phyloP scores from a whole-genome alignment of 495 filamentous ascomycete species.

The Glutinoglossum americanum region DNA sequence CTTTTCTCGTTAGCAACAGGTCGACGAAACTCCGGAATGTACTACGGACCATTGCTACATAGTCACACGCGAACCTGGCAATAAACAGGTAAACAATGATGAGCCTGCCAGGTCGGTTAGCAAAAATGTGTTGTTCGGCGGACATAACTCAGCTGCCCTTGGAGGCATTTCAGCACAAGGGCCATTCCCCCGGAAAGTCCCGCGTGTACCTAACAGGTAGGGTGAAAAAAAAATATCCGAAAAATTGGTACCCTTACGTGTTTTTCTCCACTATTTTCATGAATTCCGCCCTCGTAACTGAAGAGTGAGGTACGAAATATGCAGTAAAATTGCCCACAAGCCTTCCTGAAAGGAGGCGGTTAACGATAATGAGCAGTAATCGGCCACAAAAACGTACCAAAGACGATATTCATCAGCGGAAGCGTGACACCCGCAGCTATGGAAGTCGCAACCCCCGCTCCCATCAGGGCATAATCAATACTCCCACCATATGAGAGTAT shows the following conservation, averaged over 20 bases:
- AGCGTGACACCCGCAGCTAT: constrained; percentile 29
- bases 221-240: not conserved
- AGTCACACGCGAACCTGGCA: not conserved
- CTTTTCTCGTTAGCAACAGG: constrained; percentile 12
- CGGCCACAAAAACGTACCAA: constrained; percentile 15
- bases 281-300: not conserved
- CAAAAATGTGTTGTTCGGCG: not conserved
- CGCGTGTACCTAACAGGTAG: no score
- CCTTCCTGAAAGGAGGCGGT: constrained; percentile 13
- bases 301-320: not conserved
- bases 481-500: constrained; percentile 3
- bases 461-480: not conserved
- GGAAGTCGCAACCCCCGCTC: constrained; percentile 7
- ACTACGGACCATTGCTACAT: not conserved
- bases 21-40: not conserved
- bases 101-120: not conserved
- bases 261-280: not conserved
- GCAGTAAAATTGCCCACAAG: constrained; percentile 15
- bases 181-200: not conserved
- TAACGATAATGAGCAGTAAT: constrained; percentile 3
- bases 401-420: constrained; percentile 27
- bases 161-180: not conserved
- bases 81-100: not conserved
- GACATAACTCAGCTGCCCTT: not conserved
- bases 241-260: not conserved